Base-by-base conservation (phyloP, 2,329 filamentous ascomycete genomes). In the Fusarium sp. region DNA sequence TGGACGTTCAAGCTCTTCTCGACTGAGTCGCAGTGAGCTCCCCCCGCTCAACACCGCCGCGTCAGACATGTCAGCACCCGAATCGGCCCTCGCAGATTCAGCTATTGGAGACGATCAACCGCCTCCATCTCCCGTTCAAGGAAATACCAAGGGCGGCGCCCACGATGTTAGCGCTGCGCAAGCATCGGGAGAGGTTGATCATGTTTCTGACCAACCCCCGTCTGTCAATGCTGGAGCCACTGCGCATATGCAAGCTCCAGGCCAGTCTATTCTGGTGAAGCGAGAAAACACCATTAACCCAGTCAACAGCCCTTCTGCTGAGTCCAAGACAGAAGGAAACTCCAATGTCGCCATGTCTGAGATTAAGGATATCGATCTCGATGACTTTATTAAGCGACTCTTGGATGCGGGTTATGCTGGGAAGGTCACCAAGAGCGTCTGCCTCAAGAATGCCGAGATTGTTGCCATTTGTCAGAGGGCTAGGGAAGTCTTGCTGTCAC, bases 351-450 rank as follows among this genome's bases (percentile, higher is more conserved):
- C 94, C 71, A 97, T 98, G 88, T 91, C 93, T 62, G 94, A 97
- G 28, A 90, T 98, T 79, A 97, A 97, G 82, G 91, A 95, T 40
- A 94, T 96, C 76, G 96, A 99, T 81, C 87, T 99, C 35, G 96
- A 99, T 80, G 96, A 99, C 80, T 98, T 97, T 87, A 99, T 99
- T 80, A 95, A 95, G 78, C 91, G 96, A 47, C 89, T 99, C 47
- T 86, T 99, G 60, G 96, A 99, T 82, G 96, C 96, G 15, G 96
- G 94, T 18, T 99, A 99, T 80, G 93, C 95, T 49, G 95, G 95
- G 74, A 99, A 99, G 83, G 94, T 98, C 77, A 98, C 96, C 71
- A 99, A 99, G 87, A 94, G 95, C 28, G 96, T 98, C 30, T 98
- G 95, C 78, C 87, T 99, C 69, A 98, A 97, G 86, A 98, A 99